These are phyloP conservation scores for Moringa oleifera DNA, from an alignment of 345 rosid species.

Conservation along the genomic window DNA sequence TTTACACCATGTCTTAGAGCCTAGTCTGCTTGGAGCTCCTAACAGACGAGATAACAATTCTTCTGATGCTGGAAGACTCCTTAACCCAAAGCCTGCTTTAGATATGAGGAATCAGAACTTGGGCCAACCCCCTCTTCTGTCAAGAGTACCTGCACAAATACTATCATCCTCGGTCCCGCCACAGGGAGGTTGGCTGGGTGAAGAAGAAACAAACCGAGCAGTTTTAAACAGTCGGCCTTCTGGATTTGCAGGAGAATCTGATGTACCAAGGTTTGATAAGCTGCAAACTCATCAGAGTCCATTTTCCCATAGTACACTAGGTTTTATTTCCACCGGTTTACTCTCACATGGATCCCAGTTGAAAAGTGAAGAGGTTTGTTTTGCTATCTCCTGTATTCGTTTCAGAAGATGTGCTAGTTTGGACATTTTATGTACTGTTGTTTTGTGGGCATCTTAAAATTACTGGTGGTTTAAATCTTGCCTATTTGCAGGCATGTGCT, in stretches of 20 bases:
- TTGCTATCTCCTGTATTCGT: constrained; percentile 8
- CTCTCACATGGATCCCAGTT: constrained; percentile 36
- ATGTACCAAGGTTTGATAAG: constrained; percentile 42
- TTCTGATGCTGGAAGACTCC: constrained; percentile 38
- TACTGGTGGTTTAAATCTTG: constrained; percentile 7
- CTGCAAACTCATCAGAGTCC: constrained; percentile 37
- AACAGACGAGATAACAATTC: constrained; percentile 48
- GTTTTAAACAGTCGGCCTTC: constrained; percentile 26
- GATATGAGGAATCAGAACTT: constrained; percentile 61
- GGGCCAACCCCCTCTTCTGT: constrained; percentile 60
- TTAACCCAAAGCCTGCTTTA: constrained; percentile 33
- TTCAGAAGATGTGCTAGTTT: constrained; percentile 2
- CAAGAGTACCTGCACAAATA: constrained; percentile 48
- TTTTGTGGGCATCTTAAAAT: constrained; percentile 3
- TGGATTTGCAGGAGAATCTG: constrained; percentile 34
- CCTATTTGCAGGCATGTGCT: constrained; percentile 31
- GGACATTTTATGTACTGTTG: background rate
- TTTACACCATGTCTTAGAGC: constrained; percentile 41
- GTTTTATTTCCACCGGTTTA: constrained; percentile 35
- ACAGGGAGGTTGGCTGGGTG: constrained; percentile 73
- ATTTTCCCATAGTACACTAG: constrained; percentile 30
- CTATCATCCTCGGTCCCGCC: constrained; percentile 35
- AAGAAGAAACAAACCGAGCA: constrained; percentile 43
- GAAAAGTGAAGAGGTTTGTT: constrained; percentile 74
- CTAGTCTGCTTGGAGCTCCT: constrained; percentile 89